Evolutionary conservation across 331 rosid genomes (phyloP).

Genomic region (Stylosanthes scabra): DNA sequence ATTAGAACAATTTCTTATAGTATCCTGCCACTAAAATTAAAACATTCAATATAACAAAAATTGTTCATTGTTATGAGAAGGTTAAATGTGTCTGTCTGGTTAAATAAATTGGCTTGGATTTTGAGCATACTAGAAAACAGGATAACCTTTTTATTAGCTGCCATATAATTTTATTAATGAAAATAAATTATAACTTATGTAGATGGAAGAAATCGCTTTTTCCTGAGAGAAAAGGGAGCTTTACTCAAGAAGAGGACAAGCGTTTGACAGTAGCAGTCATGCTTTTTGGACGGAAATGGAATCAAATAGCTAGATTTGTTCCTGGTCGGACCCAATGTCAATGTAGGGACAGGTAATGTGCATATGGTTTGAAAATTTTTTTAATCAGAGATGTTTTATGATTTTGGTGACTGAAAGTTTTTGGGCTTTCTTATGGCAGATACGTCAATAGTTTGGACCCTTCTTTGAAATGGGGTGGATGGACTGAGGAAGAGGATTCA

Average conservation of each 20-base stretch:
- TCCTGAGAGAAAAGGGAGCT: conserved; percentile 79
- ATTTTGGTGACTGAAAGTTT: conserved; percentile 30
- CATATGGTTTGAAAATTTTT: background rate
- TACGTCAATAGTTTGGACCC: conserved; percentile 88
- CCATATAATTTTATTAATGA: conserved; percentile 26
- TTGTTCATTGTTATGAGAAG: conserved; percentile 11
- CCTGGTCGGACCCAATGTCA: conserved; percentile 94
- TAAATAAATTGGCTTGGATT: conserved; percentile 2
- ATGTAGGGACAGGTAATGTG: conserved; percentile 89
- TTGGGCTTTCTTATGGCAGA: conserved; percentile 57
- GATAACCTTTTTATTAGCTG: conserved; percentile 20
- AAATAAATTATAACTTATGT: conserved; percentile 35
- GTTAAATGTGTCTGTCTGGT: background rate
- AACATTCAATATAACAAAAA: background rate
- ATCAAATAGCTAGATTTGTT: conserved; percentile 78
- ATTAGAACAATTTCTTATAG: background rate
- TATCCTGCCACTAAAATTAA: background rate
- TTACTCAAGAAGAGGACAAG: conserved; percentile 76
- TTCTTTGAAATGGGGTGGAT: conserved; percentile 69
- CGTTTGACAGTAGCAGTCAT: conserved; percentile 79
- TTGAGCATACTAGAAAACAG: conserved; percentile 20
- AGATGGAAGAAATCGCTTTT: conserved; percentile 92
- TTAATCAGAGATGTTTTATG: conserved; percentile 9
- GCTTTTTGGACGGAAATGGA: conserved; percentile 95
- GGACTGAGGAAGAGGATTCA: conserved; percentile 91